phyloP scores from a whole-genome alignment of 2,329 filamentous ascomycete species.

The Exophiala dermatitidis region DNA sequence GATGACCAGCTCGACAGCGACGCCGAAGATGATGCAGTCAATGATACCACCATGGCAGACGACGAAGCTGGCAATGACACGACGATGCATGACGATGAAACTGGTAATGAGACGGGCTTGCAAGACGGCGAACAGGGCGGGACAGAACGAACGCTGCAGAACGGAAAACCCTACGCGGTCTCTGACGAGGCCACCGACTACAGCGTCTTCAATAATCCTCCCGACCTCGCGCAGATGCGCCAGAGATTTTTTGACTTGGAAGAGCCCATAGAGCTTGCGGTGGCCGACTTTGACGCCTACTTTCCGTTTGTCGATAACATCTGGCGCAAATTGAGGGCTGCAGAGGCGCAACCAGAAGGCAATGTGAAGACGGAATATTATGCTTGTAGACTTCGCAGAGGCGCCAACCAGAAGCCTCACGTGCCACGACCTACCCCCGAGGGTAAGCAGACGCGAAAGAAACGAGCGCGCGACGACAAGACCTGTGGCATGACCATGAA shows the following conservation, averaged over 20 bases:
- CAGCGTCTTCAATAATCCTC: constrained; percentile 38
- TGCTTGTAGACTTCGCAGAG: constrained; percentile 40
- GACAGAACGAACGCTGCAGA: constrained; percentile 8
- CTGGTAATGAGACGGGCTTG: constrained; percentile 2
- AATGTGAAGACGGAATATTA: constrained; percentile 42
- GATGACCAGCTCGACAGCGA: constrained; percentile 19
- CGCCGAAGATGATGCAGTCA: constrained; percentile 8
- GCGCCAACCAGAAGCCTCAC: constrained; percentile 35
- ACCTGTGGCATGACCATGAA: constrained; percentile 45
- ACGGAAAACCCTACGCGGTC: constrained; percentile 14
- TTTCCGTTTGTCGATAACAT: constrained; percentile 46
- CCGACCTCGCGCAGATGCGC: constrained; percentile 38
- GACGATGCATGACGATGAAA: constrained; percentile 3
- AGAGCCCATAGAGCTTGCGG: constrained; percentile 41
- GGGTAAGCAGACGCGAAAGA: constrained; percentile 41
- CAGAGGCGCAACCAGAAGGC: constrained; percentile 27
- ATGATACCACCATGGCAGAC: not conserved
- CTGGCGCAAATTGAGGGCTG: constrained; percentile 41
- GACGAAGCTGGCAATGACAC: constrained; percentile 7
- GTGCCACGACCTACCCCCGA: constrained; percentile 37
- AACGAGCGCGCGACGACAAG: constrained; percentile 40
- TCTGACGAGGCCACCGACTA: constrained; percentile 21
- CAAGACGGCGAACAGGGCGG: constrained; percentile 4
- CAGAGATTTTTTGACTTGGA: constrained; percentile 41
- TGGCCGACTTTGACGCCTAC: constrained; percentile 42